Base-by-base conservation (phyloP, 176 grass and related monocot genomes). In the Otatea glauca region DNA sequence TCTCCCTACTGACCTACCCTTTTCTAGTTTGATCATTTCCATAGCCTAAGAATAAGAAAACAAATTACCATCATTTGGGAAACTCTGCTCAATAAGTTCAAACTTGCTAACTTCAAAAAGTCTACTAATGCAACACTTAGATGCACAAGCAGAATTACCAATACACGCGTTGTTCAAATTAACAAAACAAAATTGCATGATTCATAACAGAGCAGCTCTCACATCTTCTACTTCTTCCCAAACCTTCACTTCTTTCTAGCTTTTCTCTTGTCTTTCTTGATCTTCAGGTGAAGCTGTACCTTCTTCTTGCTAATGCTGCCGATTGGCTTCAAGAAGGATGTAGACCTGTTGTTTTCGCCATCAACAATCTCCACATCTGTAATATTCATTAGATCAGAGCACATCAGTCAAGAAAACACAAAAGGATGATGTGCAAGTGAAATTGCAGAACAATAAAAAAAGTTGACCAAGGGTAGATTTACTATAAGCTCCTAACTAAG, bases 271-370 rank as follows among this genome's bases (percentile, higher is more conserved):
- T 90, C 89, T 71, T 98, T 95, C 91, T 92, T 94, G 39, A 94
- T 79, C 85, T 93, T 95, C 61, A 98, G 72, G 56, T 85, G 70
- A 45, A 91, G 92, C 20, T 92, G 88, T 11, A 97, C 74, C 68
- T 93, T 94, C 64, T 93, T 98, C 92, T 98, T 98, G 68, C 92
- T 88, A 76, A 98, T 93, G 48, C 75, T 90, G 32, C 92, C 91
- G 11, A 86, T 80, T 42, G 95, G 91, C 43, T 95, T 98, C 73
- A 98, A 88, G 2, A 84, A 61, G 58, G 87, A 85, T 62, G 81
- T 77, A 0, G 84, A 74, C 68, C 48, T 89, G 27, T 51, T 68
- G 55, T 58, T 91, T 75, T 90, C 90, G 84, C 66, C 90, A 24
- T 94, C 90, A 38, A 83, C 65, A 72, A 88, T 91, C 74, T 92